These are phyloP conservation scores for Botrytis fragariae DNA, from an alignment of 2,329 filamentous ascomycete genomes.

Conservation along the genomic window DNA sequence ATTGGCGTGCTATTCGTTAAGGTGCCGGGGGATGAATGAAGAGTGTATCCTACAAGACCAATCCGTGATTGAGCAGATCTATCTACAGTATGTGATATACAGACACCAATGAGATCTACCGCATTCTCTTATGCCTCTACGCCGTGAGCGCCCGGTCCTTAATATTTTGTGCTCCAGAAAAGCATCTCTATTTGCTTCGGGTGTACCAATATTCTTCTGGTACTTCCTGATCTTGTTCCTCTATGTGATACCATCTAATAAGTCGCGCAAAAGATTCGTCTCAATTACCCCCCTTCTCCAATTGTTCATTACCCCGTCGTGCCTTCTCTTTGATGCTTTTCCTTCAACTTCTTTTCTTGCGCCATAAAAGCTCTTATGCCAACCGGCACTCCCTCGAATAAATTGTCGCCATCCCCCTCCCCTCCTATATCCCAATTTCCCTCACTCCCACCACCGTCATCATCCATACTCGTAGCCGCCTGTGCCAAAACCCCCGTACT, in stretches of 20 bases:
- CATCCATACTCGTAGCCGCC: constrained; percentile 65
- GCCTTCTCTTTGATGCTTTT: constrained; percentile 63
- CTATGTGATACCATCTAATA: neutral
- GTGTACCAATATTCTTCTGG: neutral
- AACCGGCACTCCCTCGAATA: constrained; percentile 81
- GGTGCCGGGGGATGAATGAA: neutral
- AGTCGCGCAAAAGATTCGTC: neutral
- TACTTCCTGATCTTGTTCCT: neutral
- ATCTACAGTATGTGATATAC: neutral
- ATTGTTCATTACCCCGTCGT: constrained; percentile 20
- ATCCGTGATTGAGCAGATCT: neutral
- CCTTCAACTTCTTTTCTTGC: constrained; percentile 85
- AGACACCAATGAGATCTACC: neutral
- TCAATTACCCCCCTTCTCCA: neutral
- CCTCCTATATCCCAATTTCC: constrained; percentile 56
- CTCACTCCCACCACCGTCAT: constrained; percentile 75
- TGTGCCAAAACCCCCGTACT: neutral
- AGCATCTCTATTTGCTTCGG: neutral
- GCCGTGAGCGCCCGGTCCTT: neutral
- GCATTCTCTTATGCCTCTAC: neutral
- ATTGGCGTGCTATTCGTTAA: neutral
- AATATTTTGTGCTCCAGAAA: neutral
- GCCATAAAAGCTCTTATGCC: constrained; percentile 97
- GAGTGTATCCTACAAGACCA: neutral
- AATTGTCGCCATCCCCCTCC: constrained; percentile 53